Evolutionary conservation across 2,329 filamentous ascomycete genomes (phyloP).

Genomic region (Neospermospora avenae): DNA sequence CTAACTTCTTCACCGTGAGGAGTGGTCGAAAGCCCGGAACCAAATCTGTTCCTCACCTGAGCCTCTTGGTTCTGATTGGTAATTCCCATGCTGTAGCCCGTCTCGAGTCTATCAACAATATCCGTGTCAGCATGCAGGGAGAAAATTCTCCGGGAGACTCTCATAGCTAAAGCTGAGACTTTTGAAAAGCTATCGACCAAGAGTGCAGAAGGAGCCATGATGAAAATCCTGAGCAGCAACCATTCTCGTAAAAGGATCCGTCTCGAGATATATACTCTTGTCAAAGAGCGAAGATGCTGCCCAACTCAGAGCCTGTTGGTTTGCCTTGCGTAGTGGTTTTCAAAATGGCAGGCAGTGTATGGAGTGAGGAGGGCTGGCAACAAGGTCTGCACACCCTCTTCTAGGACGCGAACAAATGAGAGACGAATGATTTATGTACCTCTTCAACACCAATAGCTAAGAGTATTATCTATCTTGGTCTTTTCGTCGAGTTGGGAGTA

Average conservation of each 20-base stretch:
- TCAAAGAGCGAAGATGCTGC: neutral
- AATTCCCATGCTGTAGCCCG: neutral
- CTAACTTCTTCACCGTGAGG: neutral
- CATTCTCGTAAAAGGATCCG: neutral
- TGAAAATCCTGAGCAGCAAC: neutral
- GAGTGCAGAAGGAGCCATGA: neutral
- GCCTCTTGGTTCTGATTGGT: neutral
- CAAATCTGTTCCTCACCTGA: neutral
- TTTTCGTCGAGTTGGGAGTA: neutral
- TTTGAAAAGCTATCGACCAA: neutral
- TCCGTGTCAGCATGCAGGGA: neutral
- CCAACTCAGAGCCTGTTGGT: neutral
- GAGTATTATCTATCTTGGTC: neutral
- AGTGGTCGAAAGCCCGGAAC: neutral
- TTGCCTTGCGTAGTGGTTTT: neutral
- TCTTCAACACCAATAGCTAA: neutral
- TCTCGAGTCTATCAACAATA: neutral
- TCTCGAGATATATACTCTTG: neutral
- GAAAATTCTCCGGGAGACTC: neutral
- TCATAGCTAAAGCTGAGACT: neutral
- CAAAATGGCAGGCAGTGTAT: neutral
- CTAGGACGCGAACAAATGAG: neutral
- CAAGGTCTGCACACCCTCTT: neutral
- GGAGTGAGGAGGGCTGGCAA: neutral
- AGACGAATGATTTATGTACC: neutral